Base-by-base conservation (phyloP, 805 yeast species). In the Saccharomycopsis oosterbeekiorum region DNA sequence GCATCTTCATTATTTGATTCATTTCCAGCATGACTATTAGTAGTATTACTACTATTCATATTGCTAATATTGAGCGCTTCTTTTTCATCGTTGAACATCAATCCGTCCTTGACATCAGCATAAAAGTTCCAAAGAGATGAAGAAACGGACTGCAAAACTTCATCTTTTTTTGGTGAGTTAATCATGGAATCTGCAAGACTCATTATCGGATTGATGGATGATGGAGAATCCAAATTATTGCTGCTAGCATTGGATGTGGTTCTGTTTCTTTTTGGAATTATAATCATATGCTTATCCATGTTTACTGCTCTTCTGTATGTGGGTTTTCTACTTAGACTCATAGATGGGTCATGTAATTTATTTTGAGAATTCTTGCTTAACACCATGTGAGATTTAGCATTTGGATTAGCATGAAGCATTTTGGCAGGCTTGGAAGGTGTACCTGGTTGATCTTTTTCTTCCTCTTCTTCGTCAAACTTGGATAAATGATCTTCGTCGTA, bases 81-180 rank as follows among this genome's bases (percentile, higher is more conserved):
- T 50, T 60, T 63, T n/a, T 64, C 66, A 43, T 62, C 62, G 8
- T 60, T 58, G 3, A 62, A 58, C 40, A 64, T 41, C 5, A 64
- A 43, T n/a, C 66, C 66, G 11, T 64, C 65, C 29, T 64, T 64
- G 9, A 64, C 65, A 53, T 64, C 66, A 5, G 60, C 55, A 40
- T 62, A 62, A 29, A 64, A 58, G 11, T 59, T 59, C 66, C 66
- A 64, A 37, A 64, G 53, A 6, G 66, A 64, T 2, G 62, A 51
- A 2, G 65, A 61, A 9, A 64, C 63, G 12, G 56, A 56, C 39
- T 59, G 64, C n/a, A 61, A 55, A 43, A 62, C 65, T 60, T 62
- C 64, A 37, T 60, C 65, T 19, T 57, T 59, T 4, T 39, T 55
- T 14, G 50, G 17, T 29, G 55, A 53, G n/a, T 29, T 19, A 17